Percentiles rank a stretch among this genome's conserved stretches.
Evolutionary conservation across 495 filamentous ascomycete genomes (phyloP).

Genomic region (Niebla homalea): DNA sequence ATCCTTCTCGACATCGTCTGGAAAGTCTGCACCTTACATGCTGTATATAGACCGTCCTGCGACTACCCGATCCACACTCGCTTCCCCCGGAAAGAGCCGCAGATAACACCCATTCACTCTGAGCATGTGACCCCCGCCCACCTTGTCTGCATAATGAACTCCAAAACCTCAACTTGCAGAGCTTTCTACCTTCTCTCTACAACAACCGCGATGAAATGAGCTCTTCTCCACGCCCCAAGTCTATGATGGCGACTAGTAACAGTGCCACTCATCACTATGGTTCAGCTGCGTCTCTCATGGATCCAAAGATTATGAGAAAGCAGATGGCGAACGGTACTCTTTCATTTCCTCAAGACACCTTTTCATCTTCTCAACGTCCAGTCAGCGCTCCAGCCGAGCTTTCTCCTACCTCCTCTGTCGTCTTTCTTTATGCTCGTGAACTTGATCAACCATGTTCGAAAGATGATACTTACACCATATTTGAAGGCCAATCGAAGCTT

Average conservation of each 20-base stretch:
- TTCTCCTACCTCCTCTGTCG: neutral
- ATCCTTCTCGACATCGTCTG: too few relatives aligned
- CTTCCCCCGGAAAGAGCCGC: too few relatives aligned
- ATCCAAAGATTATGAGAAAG: constrained; percentile 14
- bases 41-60: too few relatives aligned
- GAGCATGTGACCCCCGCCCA: too few relatives aligned
- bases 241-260: constrained; percentile 6
- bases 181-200: too few relatives aligned
- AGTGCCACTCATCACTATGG: neutral
- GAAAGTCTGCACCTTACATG: too few relatives aligned
- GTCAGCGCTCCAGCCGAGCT: constrained; percentile 3
- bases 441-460: neutral
- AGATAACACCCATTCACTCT: too few relatives aligned
- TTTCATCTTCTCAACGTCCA: neutral
- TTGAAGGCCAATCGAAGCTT: constrained; percentile 7
- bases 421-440: neutral
- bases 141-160: too few relatives aligned
- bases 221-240: too few relatives aligned
- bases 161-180: too few relatives aligned
- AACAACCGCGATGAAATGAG: too few relatives aligned
- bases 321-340: constrained; percentile 15
- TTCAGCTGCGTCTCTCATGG: constrained; percentile 12
- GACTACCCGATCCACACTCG: too few relatives aligned
- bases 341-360: constrained; percentile 1
- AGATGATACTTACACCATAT: constrained; percentile 15